A percentile compares a stretch with the other conserved stretches of the same genome.
Conservation (phyloP, 345 rosid genomes). For the Eucalyptus tenuipes region DNA sequence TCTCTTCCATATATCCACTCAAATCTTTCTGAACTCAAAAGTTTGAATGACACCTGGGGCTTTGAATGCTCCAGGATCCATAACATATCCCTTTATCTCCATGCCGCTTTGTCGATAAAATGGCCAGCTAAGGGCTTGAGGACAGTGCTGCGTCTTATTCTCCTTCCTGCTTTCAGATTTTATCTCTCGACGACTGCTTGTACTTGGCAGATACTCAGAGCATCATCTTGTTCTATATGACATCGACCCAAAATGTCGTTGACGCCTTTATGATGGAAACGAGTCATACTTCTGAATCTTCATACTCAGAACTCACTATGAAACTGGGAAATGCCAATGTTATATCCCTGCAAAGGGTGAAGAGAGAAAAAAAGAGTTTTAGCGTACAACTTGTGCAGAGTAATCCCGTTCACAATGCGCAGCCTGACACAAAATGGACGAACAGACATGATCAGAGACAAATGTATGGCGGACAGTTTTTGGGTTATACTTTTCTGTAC, state of each 20-base stretch:
- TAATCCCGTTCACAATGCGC: neutral
- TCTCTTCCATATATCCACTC: neutral
- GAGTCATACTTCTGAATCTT: slow-evolving; percentile 24
- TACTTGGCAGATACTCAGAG: neutral
- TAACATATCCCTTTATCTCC: neutral
- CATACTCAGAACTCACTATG: slow-evolving; percentile 35
- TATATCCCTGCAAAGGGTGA: slow-evolving; percentile 54
- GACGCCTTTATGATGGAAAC: neutral
- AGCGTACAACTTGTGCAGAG: neutral
- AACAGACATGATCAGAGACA: neutral
- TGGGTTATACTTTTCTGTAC: neutral
- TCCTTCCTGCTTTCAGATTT: neutral
- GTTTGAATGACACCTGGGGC: neutral
- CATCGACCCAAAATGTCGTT: neutral
- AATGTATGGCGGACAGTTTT: neutral
- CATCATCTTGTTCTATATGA: neutral
- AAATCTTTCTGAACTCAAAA: neutral
- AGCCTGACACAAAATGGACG: neutral
- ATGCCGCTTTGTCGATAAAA: neutral
- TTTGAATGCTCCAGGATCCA: neutral
- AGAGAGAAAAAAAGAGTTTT: neutral
- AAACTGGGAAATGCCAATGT: slow-evolving; percentile 78
- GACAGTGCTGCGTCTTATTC: neutral
- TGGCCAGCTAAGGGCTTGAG: neutral
- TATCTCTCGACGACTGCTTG: neutral